These are phyloP conservation scores for Stipa capillata DNA, from an alignment of 176 grass and related monocot genomes.

Conservation along the genomic window DNA sequence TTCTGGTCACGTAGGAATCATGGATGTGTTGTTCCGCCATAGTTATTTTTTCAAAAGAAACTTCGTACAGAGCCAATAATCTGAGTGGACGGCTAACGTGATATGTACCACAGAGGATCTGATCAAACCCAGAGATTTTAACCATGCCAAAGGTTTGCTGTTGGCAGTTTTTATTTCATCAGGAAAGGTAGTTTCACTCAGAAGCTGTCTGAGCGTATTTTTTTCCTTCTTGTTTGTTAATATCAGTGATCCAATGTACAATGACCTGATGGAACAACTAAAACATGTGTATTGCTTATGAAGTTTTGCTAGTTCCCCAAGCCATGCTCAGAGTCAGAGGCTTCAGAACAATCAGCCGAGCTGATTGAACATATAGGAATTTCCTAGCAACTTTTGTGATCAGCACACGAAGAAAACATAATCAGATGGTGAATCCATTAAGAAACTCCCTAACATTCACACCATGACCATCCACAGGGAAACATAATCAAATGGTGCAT, in stretches of 20 bases:
- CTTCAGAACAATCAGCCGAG: background rate
- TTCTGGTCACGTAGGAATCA: background rate
- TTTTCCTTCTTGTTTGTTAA: background rate
- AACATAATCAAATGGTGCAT: too few relatives aligned
- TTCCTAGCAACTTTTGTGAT: too few relatives aligned
- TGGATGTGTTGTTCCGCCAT: background rate
- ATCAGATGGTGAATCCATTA: too few relatives aligned
- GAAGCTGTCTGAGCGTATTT: background rate
- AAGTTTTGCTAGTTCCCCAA: background rate
- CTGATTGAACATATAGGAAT: background rate
- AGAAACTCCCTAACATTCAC: too few relatives aligned
- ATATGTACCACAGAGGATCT: background rate
- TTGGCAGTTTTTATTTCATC: background rate
- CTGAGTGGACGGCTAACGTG: background rate
- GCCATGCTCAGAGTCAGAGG: background rate
- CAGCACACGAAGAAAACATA: too few relatives aligned
- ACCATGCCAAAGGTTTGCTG: background rate
- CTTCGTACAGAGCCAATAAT: constrained; percentile 5
- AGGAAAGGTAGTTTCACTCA: background rate
- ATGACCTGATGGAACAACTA: background rate
- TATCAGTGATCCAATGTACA: background rate
- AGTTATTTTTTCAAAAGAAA: background rate
- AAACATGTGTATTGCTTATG: background rate
- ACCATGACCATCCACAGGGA: too few relatives aligned
- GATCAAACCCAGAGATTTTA: background rate